phyloP scores from a whole-genome alignment of 78 protist genomes.

The Neovahlkampfia damariscottae region DNA sequence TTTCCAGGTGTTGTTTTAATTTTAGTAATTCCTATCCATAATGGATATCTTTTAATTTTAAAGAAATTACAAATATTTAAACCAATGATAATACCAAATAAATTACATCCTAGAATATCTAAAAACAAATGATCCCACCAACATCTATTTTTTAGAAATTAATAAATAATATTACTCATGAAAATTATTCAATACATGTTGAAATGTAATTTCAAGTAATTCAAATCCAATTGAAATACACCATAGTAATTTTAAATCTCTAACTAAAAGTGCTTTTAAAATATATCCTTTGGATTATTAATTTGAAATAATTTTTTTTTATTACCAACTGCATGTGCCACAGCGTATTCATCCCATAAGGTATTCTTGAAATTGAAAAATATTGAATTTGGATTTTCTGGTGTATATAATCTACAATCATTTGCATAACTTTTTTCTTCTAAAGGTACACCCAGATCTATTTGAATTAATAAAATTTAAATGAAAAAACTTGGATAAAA shows the following conservation, averaged over 20 bases:
- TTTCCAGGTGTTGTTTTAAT: slow-evolving; percentile 1
- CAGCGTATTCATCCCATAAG: slow-evolving; percentile 52
- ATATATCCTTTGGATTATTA: too few relatives aligned
- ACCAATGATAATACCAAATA: slow-evolving; percentile 57
- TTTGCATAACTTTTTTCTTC: slow-evolving; percentile 56
- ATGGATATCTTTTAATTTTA: slow-evolving; percentile 35
- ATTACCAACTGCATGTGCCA: slow-evolving; percentile 74
- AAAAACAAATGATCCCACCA: slow-evolving; percentile 83
- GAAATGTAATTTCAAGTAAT: slow-evolving; percentile 56
- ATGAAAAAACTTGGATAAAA: too few relatives aligned
- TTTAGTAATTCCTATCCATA: slow-evolving; percentile 8
- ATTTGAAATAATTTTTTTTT: too few relatives aligned
- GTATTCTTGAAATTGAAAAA: slow-evolving; percentile 17
- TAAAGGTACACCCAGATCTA: slow-evolving; percentile 34
- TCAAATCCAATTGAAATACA: slow-evolving; percentile 52
- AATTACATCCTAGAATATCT: slow-evolving; percentile 60
- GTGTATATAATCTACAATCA: slow-evolving; percentile 53
- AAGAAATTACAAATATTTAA: slow-evolving; percentile 8
- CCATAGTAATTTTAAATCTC: slow-evolving; percentile 40
- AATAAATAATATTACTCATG: too few relatives aligned
- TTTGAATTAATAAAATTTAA: too few relatives aligned
- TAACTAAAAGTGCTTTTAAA: slow-evolving; percentile 54
- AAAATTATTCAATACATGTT: slow-evolving; percentile 65
- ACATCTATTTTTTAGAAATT: too few relatives aligned
- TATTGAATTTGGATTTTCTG: slow-evolving; percentile 28